Percentiles rank a stretch among this genome's conserved stretches.
These are phyloP conservation scores for Pugionium cornutum DNA, from an alignment of 345 rosid genomes.

Conservation along the genomic window DNA sequence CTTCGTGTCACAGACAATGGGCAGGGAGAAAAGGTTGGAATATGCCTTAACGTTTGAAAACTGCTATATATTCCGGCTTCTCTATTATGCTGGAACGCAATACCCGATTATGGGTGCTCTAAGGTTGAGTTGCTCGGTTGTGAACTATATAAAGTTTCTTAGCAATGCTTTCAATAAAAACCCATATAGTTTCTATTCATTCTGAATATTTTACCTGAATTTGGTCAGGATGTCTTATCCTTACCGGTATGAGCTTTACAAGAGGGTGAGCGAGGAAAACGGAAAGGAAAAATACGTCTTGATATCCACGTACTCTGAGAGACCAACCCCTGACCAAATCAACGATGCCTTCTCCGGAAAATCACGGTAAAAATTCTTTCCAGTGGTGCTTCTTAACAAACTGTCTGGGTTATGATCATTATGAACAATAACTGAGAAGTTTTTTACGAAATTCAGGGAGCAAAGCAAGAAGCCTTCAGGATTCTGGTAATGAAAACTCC, in stretches of 20 bases:
- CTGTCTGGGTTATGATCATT: constrained; percentile 1
- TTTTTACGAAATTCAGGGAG: constrained; percentile 41
- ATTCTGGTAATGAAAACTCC: constrained; percentile 55
- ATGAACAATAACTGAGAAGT: not conserved
- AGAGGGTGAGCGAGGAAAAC: constrained; percentile 59
- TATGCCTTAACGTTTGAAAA: constrained; percentile 85
- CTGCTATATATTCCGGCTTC: constrained; percentile 87
- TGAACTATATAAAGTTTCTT: not conserved
- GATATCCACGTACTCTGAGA: constrained; percentile 55
- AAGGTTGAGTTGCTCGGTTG: constrained; percentile 47
- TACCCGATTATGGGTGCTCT: constrained; percentile 98
- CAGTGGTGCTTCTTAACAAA: not conserved
- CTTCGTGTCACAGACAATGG: constrained; percentile 66
- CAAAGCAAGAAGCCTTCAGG: constrained; percentile 61
- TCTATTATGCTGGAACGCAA: constrained; percentile 86
- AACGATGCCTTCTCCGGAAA: constrained; percentile 73
- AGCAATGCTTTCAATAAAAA: not conserved
- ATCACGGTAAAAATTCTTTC: constrained; percentile 48
- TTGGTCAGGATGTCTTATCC: constrained; percentile 71
- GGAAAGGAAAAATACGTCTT: constrained; percentile 64
- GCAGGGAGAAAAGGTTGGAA: constrained; percentile 81
- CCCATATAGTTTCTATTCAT: not conserved
- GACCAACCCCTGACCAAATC: constrained; percentile 67
- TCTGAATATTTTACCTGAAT: not conserved
- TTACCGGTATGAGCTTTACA: constrained; percentile 64